phyloP scores from a whole-genome alignment of 179 eudicot genomes.

The Beta lomatogona region DNA sequence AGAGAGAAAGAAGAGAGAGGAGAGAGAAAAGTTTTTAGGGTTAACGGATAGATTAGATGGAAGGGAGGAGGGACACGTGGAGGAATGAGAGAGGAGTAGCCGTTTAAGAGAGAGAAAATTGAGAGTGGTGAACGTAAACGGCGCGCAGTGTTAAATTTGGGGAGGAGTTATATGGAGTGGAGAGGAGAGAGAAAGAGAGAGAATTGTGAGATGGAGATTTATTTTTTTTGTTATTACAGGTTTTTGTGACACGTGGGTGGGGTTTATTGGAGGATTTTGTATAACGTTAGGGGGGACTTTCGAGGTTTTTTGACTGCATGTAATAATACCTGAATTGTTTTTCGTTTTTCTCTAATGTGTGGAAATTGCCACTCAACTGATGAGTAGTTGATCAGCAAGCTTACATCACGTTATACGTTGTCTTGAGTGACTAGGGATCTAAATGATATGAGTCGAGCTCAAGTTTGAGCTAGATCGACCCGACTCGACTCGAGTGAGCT shows the following conservation, averaged over 20 bases:
- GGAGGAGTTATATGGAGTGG: conserved; percentile 10
- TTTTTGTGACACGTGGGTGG: conserved; percentile 2
- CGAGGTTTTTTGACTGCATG: conserved; percentile 11
- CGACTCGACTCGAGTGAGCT: too few relatives aligned
- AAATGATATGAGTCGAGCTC: too few relatives aligned
- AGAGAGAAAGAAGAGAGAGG: conserved; percentile 23
- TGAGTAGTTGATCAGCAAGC: too few relatives aligned
- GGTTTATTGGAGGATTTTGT: conserved; percentile 7
- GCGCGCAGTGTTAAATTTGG: not conserved
- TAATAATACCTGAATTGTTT: too few relatives aligned
- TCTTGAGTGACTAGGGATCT: too few relatives aligned
- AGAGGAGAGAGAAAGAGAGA: not conserved
- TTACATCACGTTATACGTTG: too few relatives aligned
- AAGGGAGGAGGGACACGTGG: conserved; percentile 41
- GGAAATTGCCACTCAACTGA: too few relatives aligned
- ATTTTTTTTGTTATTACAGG: not conserved
- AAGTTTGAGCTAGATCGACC: too few relatives aligned
- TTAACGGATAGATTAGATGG: conserved; percentile 54
- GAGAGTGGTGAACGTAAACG: too few relatives aligned
- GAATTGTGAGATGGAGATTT: not conserved
- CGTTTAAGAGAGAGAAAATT: not conserved
- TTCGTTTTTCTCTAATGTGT: too few relatives aligned
- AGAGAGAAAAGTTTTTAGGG: conserved; percentile 25
- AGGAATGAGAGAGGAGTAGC: conserved; percentile 14
- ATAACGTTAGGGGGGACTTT: conserved; percentile 29